A percentile compares a stretch with the other conserved stretches of the same genome.
phyloP scores from a whole-genome alignment of 768 basidiomycete genomes.

The Exidia glandulosa region DNA sequence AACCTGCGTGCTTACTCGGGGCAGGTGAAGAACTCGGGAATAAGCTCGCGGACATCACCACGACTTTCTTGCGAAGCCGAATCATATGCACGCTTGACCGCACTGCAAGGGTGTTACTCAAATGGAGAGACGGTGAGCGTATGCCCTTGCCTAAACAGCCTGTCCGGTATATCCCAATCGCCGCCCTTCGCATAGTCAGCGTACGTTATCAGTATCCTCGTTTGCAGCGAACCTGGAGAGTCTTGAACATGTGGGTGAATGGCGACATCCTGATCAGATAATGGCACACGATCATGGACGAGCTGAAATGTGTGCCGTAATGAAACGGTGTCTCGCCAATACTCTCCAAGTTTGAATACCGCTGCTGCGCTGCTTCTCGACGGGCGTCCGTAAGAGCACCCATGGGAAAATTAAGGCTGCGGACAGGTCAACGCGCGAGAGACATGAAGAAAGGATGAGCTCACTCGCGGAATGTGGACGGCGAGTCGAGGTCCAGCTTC shows the following conservation, averaged over 20 bases:
- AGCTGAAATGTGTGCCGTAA: slow-evolving; percentile 91
- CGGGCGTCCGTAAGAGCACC: slow-evolving; percentile 73
- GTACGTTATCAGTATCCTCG: slow-evolving; percentile 11
- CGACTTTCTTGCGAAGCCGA: slow-evolving; percentile 79
- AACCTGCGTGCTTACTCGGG: slow-evolving; percentile 47
- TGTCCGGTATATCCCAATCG: slow-evolving; percentile 87
- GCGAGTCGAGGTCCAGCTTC: slow-evolving; percentile 50
- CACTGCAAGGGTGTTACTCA: slow-evolving; percentile 27
- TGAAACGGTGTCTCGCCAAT: slow-evolving; percentile 85
- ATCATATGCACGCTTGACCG: slow-evolving; percentile 68
- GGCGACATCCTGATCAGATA: slow-evolving; percentile 84
- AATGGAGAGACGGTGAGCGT: not conserved
- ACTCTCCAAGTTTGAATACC: slow-evolving; percentile 65
- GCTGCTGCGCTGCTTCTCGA: slow-evolving; percentile 59
- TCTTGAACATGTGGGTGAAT: slow-evolving; percentile 93
- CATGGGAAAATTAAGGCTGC: slow-evolving; percentile 78
- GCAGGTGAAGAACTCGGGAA: slow-evolving; percentile 79
- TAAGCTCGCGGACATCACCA: slow-evolving; percentile 88
- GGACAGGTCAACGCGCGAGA: not conserved
- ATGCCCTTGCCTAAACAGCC: slow-evolving; percentile 55
- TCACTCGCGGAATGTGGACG: slow-evolving; percentile 61
- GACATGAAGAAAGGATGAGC: slow-evolving; percentile 16
- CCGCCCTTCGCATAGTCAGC: slow-evolving; percentile 48
- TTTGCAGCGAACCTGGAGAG: too few species aligned
- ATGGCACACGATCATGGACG: slow-evolving; percentile 95